Conservation (phyloP, 805 yeast genomes). For the Kluyveromyces wickerhamii region DNA sequence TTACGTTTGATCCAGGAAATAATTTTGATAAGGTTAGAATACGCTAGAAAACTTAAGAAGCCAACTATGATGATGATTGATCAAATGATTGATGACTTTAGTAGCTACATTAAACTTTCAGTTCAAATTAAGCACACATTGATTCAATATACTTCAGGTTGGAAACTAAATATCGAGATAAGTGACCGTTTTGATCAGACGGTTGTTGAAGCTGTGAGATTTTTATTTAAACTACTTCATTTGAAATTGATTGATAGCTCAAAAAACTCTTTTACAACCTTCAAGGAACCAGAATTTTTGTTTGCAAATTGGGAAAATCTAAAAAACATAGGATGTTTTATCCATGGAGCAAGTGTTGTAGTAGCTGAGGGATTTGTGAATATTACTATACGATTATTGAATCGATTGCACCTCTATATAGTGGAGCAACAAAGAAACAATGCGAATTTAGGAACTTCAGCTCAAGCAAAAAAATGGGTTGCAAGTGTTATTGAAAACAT, state of each 20-base stretch:
- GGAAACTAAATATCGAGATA: constrained; percentile 62
- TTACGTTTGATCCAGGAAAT: constrained; percentile 71
- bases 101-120: constrained; percentile 66
- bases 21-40: constrained; percentile 61
- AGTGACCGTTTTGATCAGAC: constrained; percentile 59
- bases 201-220: constrained; percentile 64
- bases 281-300: constrained; percentile 85
- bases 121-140: constrained; percentile 65
- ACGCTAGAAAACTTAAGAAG: constrained; percentile 68
- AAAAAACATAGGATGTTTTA: constrained; percentile 64
- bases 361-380: constrained; percentile 69
- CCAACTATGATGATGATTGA: constrained; percentile 96
- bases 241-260: constrained; percentile 75
- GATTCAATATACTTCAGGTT: constrained; percentile 48
- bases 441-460: constrained; percentile 31
- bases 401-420: constrained; percentile 61
- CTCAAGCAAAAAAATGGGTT: constrained; percentile 55
- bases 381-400: constrained; percentile 58
- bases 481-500: constrained; percentile 59
- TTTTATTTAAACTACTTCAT: constrained; percentile 61
- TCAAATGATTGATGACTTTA: constrained; percentile 82
- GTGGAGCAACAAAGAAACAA: constrained; percentile 67
- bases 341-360: constrained; percentile 74
- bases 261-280: constrained; percentile 64
- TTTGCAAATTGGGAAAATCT: constrained; percentile 76